A percentile compares a stretch with the other conserved stretches of the same genome.
These are phyloP conservation scores for Leishmania tropica DNA, from an alignment of 208 protist species.

Conservation along the genomic window DNA sequence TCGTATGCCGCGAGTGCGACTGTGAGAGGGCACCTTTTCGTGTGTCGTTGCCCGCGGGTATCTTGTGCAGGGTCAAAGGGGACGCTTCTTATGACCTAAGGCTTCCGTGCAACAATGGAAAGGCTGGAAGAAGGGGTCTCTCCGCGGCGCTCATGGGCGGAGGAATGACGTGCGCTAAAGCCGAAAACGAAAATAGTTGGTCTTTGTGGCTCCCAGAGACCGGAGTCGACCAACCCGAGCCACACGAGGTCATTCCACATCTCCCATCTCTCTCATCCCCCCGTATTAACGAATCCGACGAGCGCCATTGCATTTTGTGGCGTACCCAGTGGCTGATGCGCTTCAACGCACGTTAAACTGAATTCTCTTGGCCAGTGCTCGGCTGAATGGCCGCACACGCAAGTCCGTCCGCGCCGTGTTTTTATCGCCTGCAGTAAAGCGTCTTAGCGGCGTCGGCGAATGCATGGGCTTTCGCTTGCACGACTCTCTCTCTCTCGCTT, in stretches of 20 bases:
- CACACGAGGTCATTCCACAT: not conserved
- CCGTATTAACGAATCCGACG: not conserved
- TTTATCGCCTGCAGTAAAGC: not conserved
- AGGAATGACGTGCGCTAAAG: not conserved
- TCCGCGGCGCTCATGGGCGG: not conserved
- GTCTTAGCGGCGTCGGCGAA: too few species aligned
- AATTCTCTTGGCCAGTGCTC: not conserved
- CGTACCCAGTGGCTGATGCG: not conserved
- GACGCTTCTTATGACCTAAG: not conserved
- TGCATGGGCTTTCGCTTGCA: not conserved
- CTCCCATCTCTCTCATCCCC: too few species aligned
- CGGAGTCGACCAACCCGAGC: not conserved
- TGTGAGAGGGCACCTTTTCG: not conserved
- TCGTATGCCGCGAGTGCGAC: not conserved
- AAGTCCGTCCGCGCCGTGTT: not conserved
- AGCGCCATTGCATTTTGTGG: not conserved
- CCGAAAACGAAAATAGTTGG: not conserved
- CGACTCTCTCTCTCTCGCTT: not conserved
- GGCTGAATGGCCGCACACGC: not conserved
- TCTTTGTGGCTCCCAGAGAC: not conserved
- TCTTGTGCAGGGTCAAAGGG: not conserved
- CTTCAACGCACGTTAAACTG: not conserved
- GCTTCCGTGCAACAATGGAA: not conserved
- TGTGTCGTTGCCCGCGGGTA: not conserved
- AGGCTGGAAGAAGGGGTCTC: not conserved